A percentile compares a stretch with the other conserved stretches of the same genome.
Conservation (phyloP, 1,139 yeast species). For the Saccharomyces hybrid region DNA sequence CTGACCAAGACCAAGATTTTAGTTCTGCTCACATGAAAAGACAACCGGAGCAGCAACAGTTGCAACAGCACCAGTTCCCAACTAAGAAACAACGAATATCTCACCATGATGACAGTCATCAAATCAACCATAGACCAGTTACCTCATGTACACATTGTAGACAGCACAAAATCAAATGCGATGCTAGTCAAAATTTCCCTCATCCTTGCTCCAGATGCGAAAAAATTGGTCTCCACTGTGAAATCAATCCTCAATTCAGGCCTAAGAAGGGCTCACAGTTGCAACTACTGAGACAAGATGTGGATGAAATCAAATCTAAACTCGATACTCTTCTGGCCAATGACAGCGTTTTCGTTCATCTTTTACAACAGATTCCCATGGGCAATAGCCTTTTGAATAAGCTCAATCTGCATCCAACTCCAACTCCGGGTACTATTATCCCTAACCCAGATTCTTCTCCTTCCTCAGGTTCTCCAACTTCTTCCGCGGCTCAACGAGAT, state of each 20-base stretch:
- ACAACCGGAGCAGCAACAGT: neutral
- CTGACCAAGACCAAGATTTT: neutral
- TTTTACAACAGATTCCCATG: slow-evolving; percentile 5
- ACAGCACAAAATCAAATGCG: slow-evolving; percentile 89
- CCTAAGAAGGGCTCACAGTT: slow-evolving; percentile 91
- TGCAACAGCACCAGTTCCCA: neutral
- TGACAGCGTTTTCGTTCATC: slow-evolving; percentile 55
- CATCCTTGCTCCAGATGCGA: slow-evolving; percentile 77
- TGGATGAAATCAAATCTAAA: slow-evolving; percentile 70
- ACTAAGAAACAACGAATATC: neutral
- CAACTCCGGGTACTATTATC: neutral
- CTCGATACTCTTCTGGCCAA: slow-evolving; percentile 67
- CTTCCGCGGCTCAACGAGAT: slow-evolving; percentile 1
- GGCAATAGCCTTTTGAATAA: slow-evolving; percentile 7
- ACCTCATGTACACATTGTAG: slow-evolving; percentile 92
- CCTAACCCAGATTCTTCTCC: neutral
- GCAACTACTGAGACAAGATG: slow-evolving; percentile 75
- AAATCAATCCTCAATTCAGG: slow-evolving; percentile 83
- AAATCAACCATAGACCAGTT: slow-evolving; percentile 67
- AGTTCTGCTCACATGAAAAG: neutral
- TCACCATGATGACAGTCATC: slow-evolving; percentile 1
- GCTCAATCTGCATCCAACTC: neutral
- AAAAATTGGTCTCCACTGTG: slow-evolving; percentile 71
- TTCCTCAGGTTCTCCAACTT: neutral
- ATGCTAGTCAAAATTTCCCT: slow-evolving; percentile 80